phyloP scores from a whole-genome alignment of 495 filamentous ascomycete genomes.

The Penicillium waksmanii region DNA sequence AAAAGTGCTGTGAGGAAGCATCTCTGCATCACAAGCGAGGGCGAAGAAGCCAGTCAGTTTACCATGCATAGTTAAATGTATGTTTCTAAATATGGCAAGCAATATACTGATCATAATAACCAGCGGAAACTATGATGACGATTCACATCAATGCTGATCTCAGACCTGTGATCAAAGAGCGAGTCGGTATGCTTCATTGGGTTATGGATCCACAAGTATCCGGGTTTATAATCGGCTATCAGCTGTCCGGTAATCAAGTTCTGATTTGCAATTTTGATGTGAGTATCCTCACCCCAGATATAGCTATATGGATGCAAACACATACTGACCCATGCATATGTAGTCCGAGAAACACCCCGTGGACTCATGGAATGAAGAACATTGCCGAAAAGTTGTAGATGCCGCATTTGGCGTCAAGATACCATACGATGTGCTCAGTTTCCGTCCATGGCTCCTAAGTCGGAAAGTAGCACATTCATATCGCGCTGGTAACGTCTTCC shows the following conservation, averaged over 20 bases:
- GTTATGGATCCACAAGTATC: conserved; percentile 44
- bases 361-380: conserved; percentile 38
- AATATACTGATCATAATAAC: neutral
- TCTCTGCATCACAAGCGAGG: conserved; percentile 40
- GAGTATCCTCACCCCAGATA: neutral
- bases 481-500: conserved; percentile 34
- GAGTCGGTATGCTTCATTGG: conserved; percentile 50
- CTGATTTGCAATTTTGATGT: conserved; percentile 46
- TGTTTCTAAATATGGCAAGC: neutral
- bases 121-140: conserved; percentile 51
- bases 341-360: conserved; percentile 33
- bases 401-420: conserved; percentile 39
- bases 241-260: conserved; percentile 42
- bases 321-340: neutral
- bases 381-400: conserved; percentile 34
- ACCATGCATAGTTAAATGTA: neutral
- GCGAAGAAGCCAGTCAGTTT: conserved; percentile 31
- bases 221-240: conserved; percentile 47
- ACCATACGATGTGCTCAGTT: conserved; percentile 42
- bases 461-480: conserved; percentile 42
- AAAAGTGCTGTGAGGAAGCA: conserved; percentile 39
- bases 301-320: neutral
- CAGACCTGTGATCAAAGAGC: conserved; percentile 33
- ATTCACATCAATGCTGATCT: conserved; percentile 49
- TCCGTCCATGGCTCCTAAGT: conserved; percentile 44